Evolutionary conservation across 129 eudicot species (phyloP), one percentile per base, ranked within the genome.

Genomic region (Saposhnikovia divaricata): DNA sequence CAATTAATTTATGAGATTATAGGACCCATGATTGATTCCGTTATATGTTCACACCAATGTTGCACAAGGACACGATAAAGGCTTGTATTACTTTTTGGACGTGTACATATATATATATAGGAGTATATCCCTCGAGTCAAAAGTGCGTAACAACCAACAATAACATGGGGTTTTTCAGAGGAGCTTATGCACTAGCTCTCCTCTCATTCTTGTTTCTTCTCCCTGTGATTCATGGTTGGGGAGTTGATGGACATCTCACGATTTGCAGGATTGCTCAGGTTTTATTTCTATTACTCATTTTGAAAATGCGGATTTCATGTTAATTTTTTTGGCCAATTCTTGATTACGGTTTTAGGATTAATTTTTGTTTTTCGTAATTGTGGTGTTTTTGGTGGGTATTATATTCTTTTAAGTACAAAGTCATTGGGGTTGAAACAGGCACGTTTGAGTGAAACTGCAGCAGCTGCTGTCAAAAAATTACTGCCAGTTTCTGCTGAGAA

Each of bases 231-330:
- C 82, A 48, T 55, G 87, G 91, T 38, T 93, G 98, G 98, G 98
- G 98, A 12, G 82, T 87, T 14, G 96, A 93, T 80, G 98, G 98
- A 39, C 98, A 93, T 86, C 85, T 83, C 78, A 79, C 86, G 7
- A 81, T 87, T 21, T 93, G 96, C 85, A 89, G 75, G 74, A 86
- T 90, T 78, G 97, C 97, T 31, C 89, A 88, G 88, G 90, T 87
- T 69, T 9, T 3, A 59, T 63, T 10, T 44, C 9, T 31, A 6
- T 43, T 42, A 42, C 45, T 43, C 45, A 43, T 6, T 47, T 13
- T 14, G 18, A 47, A 47, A 12, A 47, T 47, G 18, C 16, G 21
- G 4, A 16, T 50, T 50, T 16, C 4, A 0, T 4, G 0, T 4
- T 19, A 19, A n/a, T 5, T 0, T 14, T 51, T 12, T 51, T 4